These are phyloP conservation scores for Volvox reticuliferus DNA, from an alignment of 139 green algal genomes.

Conservation along the genomic window DNA sequence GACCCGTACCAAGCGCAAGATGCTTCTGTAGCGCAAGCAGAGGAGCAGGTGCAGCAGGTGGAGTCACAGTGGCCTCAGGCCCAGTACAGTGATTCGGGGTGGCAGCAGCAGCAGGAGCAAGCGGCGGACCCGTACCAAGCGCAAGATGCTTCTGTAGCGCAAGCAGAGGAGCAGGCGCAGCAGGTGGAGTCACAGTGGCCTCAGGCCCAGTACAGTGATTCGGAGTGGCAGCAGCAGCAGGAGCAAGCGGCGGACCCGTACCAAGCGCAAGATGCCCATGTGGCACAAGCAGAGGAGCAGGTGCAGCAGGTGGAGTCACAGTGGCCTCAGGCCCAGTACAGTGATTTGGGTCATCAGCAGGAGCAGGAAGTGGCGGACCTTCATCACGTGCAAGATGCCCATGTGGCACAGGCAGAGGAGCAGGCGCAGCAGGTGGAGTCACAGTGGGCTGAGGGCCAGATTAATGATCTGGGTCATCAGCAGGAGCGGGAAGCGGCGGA, in stretches of 20 bases:
- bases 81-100: too few species aligned
- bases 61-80: too few species aligned
- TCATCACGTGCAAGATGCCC: neutral
- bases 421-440: neutral
- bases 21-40: neutral
- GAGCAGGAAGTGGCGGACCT: neutral
- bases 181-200: neutral
- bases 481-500: neutral
- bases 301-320: neutral
- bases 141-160: neutral
- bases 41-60: neutral
- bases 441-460: too few species aligned
- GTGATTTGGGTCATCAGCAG: neutral
- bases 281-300: neutral
- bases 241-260: too few species aligned
- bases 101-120: neutral
- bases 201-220: too few species aligned
- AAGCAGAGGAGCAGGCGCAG: neutral
- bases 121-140: neutral
- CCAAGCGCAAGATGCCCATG: neutral
- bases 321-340: neutral
- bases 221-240: too few species aligned
- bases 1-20: neutral
- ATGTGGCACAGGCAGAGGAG: neutral
- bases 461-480: too few species aligned